These are phyloP conservation scores for Botrytis aclada DNA, from an alignment of 2,329 filamentous ascomycete species.

Conservation along the genomic window DNA sequence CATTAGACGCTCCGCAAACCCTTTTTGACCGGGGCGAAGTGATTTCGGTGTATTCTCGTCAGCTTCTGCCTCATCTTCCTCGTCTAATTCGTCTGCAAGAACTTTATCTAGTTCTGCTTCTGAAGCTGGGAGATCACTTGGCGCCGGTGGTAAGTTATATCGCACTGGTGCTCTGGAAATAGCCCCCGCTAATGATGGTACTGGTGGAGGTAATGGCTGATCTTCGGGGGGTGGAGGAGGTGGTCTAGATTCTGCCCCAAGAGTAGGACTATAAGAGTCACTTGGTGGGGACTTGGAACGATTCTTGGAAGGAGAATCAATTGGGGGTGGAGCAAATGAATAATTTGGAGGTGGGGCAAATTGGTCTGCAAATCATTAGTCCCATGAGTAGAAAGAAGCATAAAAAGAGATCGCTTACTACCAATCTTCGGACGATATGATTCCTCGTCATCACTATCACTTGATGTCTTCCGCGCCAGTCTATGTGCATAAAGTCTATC, in stretches of 20 bases:
- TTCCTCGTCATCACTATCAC: conserved; percentile 44
- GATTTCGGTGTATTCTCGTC: conserved; percentile 49
- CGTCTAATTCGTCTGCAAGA: conserved; percentile 40
- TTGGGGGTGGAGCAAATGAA: conserved; percentile 55
- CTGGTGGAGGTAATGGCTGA: conserved; percentile 33
- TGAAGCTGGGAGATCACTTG: conserved; percentile 50
- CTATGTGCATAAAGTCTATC: conserved; percentile 72
- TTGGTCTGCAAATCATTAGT: conserved; percentile 44
- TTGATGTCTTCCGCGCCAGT: conserved; percentile 47
- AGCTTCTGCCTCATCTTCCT: conserved; percentile 37
- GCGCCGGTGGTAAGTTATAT: conserved; percentile 57
- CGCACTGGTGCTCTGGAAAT: conserved; percentile 78
- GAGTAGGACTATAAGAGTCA: conserved; percentile 25
- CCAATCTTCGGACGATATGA: conserved; percentile 43
- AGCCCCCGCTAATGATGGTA: conserved; percentile 44
- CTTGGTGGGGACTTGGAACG: conserved; percentile 39
- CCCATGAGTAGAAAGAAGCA: background rate
- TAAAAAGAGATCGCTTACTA: conserved; percentile 40
- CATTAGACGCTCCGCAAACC: conserved; percentile 86
- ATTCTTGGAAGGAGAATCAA: conserved; percentile 41
- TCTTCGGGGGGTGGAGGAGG: conserved; percentile 34
- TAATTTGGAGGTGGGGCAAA: conserved; percentile 59
- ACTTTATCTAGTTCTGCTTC: conserved; percentile 50
- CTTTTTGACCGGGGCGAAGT: conserved; percentile 72
- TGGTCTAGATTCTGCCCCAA: conserved; percentile 26